A percentile compares a stretch with the other conserved stretches of the same genome.
phyloP scores from a whole-genome alignment of 257 asterid species.

The Anisodus tanguticus region DNA sequence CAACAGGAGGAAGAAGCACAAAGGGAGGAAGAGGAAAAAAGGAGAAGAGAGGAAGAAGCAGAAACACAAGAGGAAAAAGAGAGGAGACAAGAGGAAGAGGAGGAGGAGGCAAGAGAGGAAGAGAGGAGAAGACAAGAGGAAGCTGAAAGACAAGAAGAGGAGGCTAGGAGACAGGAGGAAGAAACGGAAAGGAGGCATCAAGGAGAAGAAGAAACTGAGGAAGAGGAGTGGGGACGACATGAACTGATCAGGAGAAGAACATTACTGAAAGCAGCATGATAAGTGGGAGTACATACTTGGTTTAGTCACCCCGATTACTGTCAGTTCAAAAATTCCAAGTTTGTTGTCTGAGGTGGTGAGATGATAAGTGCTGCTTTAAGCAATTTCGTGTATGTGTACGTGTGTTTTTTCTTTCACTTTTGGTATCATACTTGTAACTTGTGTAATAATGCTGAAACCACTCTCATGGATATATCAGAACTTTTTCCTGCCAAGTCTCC shows the following conservation, averaged over 20 bases:
- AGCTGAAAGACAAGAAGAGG: neutral
- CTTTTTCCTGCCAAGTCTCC: neutral
- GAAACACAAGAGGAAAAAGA: too few species aligned
- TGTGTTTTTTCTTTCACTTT: neutral
- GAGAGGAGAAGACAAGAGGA: neutral
- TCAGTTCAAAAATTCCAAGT: neutral
- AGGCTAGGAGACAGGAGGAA: constrained; percentile 1
- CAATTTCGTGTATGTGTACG: neutral
- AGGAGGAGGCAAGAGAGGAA: neutral
- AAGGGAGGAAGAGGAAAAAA: constrained; percentile 26
- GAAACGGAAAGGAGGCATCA: constrained; percentile 25
- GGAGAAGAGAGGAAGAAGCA: neutral
- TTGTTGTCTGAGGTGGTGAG: neutral
- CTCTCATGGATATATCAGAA: neutral
- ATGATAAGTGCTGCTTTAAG: neutral
- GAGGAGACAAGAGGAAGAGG: neutral
- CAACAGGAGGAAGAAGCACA: constrained; percentile 17
- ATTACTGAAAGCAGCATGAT: neutral
- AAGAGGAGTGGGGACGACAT: neutral
- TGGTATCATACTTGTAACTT: neutral
- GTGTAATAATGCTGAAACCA: neutral
- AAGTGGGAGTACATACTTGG: neutral
- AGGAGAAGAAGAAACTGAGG: constrained; percentile 28
- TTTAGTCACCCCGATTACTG: neutral
- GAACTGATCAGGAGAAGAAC: neutral